These are phyloP conservation scores for Iris macrosiphon DNA, from an alignment of 106 monocot genomes.

Conservation along the genomic window DNA sequence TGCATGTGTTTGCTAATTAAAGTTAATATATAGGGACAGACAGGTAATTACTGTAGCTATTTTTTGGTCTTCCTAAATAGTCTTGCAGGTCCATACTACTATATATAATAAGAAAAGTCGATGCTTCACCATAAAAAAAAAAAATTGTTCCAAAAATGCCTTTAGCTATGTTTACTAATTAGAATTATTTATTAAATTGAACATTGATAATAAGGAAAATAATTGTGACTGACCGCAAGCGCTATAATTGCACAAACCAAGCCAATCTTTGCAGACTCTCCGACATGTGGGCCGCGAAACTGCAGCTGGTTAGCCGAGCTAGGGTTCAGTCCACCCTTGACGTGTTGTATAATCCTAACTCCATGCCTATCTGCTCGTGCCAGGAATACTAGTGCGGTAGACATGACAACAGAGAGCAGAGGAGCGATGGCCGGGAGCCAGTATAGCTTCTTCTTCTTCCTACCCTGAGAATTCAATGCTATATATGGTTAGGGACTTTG, in stretches of 20 bases:
- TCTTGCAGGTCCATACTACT: neutral
- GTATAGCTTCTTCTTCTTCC: slow-evolving; percentile 63
- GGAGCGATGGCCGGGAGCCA: slow-evolving; percentile 72
- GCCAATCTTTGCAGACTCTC: slow-evolving; percentile 65
- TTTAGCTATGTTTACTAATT: too few relatives aligned
- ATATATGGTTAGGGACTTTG: neutral
- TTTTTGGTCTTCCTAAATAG: neutral
- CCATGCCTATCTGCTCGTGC: slow-evolving; percentile 69
- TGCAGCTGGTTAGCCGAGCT: slow-evolving; percentile 61
- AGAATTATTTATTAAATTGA: too few relatives aligned
- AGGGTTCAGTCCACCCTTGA: slow-evolving; percentile 65
- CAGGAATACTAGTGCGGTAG: slow-evolving; percentile 57
- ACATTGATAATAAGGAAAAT: too few relatives aligned
- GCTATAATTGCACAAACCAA: slow-evolving; percentile 67
- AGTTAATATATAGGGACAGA: neutral
- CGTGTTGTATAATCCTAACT: slow-evolving; percentile 61
- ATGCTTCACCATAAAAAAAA: too few relatives aligned
- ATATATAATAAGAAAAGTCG: neutral
- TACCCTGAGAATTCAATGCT: slow-evolving; percentile 32
- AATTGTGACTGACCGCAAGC: slow-evolving; percentile 43
- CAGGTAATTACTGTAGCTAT: neutral
- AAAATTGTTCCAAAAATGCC: too few relatives aligned
- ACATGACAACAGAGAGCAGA: slow-evolving; percentile 64
- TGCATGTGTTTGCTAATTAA: too few relatives aligned
- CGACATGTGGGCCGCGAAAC: slow-evolving; percentile 32